Conservation (phyloP, 2,329 filamentous ascomycete species). For the Corniculantispora saksenae region DNA sequence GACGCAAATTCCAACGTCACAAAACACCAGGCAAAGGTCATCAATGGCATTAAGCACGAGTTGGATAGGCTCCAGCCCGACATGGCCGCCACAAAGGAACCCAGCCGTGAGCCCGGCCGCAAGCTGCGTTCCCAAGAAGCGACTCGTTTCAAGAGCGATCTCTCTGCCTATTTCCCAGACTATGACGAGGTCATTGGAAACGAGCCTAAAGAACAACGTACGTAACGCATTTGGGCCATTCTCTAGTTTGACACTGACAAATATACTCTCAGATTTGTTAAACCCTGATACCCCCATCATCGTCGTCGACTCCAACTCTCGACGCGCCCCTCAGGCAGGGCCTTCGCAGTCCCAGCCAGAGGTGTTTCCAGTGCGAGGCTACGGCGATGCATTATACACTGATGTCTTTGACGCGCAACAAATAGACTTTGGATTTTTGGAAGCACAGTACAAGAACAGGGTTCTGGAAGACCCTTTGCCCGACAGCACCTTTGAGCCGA, state of each 20-base stretch:
- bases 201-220: slow-evolving; percentile 75
- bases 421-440: slow-evolving; percentile 57
- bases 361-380: slow-evolving; percentile 49
- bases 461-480: slow-evolving; percentile 55
- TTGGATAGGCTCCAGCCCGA: slow-evolving; percentile 56
- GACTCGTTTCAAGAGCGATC: slow-evolving; percentile 84
- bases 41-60: slow-evolving; percentile 64
- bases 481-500: slow-evolving; percentile 53
- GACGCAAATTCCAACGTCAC: slow-evolving; percentile 38
- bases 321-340: slow-evolving; percentile 34
- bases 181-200: slow-evolving; percentile 94
- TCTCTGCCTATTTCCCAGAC: slow-evolving; percentile 87
- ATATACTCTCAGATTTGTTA: slow-evolving; percentile 63
- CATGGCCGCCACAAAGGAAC: slow-evolving; percentile 50
- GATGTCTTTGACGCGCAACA: slow-evolving; percentile 58
- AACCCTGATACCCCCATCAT: slow-evolving; percentile 72
- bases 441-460: slow-evolving; percentile 46
- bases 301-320: slow-evolving; percentile 58
- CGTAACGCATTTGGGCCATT: not conserved
- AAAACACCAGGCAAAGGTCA: slow-evolving; percentile 59
- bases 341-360: slow-evolving; percentile 25
- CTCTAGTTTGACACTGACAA: not conserved
- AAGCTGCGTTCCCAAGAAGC: slow-evolving; percentile 86
- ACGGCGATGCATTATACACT: slow-evolving; percentile 57
- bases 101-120: slow-evolving; percentile 69